Percentiles rank a stretch among this genome's conserved stretches.
Evolutionary conservation across 331 rosid genomes (phyloP).

Genomic region (Prunus yedoensis): DNA sequence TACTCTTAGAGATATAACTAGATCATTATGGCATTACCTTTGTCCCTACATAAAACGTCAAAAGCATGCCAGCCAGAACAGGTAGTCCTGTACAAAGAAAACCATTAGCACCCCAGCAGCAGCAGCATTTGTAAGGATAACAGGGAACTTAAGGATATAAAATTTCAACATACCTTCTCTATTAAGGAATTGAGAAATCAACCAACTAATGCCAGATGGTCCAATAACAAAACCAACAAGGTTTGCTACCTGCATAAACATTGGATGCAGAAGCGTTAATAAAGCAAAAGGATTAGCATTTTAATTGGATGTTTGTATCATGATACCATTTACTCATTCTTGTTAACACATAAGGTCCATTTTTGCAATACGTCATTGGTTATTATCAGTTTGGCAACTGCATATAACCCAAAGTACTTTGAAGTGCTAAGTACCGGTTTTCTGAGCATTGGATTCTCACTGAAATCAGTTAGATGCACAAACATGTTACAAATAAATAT

Average conservation of each 20-base stretch:
- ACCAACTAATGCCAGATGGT: slow-evolving; percentile 69
- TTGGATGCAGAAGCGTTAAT: background rate
- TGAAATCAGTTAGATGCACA: background rate
- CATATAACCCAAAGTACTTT: background rate
- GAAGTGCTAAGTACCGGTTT: background rate
- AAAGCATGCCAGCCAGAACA: slow-evolving; percentile 69
- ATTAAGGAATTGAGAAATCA: slow-evolving; percentile 64
- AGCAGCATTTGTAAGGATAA: slow-evolving; percentile 4
- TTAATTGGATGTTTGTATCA: background rate
- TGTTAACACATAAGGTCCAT: background rate
- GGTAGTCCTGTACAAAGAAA: slow-evolving; percentile 58
- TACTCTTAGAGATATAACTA: background rate
- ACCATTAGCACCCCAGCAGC: slow-evolving; percentile 3
- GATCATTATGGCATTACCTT: slow-evolving; percentile 46
- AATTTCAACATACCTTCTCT: slow-evolving; percentile 57
- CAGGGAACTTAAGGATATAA: background rate
- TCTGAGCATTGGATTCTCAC: too few species aligned
- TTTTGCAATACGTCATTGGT: background rate
- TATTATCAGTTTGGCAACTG: background rate
- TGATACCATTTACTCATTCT: background rate
- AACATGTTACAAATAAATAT: background rate
- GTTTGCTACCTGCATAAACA: slow-evolving; percentile 71
- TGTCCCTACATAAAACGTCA: slow-evolving; percentile 79
- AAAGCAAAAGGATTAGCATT: background rate
- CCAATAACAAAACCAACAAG: slow-evolving; percentile 92